A percentile compares a stretch with the other conserved stretches of the same genome.
These are phyloP conservation scores for Anisodus tanguticus DNA, from an alignment of 257 asterid species.

Conservation along the genomic window DNA sequence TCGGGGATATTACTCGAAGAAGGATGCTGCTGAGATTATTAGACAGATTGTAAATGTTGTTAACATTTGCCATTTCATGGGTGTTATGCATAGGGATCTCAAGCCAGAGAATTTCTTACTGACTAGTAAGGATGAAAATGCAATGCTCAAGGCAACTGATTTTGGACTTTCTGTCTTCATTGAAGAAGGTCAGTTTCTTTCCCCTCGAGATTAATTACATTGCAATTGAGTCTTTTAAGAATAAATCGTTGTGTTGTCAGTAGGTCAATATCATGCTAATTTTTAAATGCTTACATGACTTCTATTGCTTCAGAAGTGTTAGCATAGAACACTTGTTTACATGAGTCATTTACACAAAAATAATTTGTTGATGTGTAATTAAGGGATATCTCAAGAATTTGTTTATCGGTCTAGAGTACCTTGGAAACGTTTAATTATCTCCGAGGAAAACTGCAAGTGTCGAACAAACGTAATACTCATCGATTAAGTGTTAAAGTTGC, in stretches of 20 bases:
- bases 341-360: too few relatives aligned
- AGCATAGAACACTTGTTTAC: too few relatives aligned
- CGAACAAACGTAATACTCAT: neutral
- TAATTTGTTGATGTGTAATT: too few relatives aligned
- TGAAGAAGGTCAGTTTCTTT: conserved; percentile 55
- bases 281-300: neutral
- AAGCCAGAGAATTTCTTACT: conserved; percentile 78
- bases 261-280: neutral
- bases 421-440: neutral
- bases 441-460: neutral
- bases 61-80: conserved; percentile 77
- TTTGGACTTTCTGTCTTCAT: conserved; percentile 74
- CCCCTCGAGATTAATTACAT: conserved; percentile 18
- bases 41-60: conserved; percentile 79
- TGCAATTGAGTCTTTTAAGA: neutral
- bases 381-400: too few relatives aligned
- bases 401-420: too few relatives aligned
- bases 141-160: conserved; percentile 69
- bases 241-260: neutral
- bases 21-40: conserved; percentile 62
- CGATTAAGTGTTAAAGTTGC: conserved; percentile 4
- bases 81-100: conserved; percentile 79
- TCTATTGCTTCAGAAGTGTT: neutral
- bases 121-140: conserved; percentile 57
- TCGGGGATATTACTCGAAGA: conserved; percentile 68